These are phyloP conservation scores for Dactylonectria estremocensis DNA, from an alignment of 2,329 filamentous ascomycete species.

Conservation along the genomic window DNA sequence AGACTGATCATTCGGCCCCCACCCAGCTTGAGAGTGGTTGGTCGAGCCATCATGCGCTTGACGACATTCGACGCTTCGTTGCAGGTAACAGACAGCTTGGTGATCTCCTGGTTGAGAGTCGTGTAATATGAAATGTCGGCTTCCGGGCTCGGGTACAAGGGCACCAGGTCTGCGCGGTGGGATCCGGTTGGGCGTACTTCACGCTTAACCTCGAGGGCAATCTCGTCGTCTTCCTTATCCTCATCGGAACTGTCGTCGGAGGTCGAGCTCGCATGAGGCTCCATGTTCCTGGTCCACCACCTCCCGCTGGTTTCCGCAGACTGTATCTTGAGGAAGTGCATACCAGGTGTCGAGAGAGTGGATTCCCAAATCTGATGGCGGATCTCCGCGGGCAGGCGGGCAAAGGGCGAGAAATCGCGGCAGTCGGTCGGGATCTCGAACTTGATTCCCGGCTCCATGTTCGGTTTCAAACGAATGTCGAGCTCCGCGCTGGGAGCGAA, in stretches of 20 bases:
- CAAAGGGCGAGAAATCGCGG: slow-evolving; percentile 52
- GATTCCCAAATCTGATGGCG: slow-evolving; percentile 54
- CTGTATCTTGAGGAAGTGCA: slow-evolving; percentile 54
- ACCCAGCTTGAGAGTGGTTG: slow-evolving; percentile 44
- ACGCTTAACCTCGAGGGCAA: slow-evolving; percentile 42
- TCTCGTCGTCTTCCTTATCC: slow-evolving; percentile 38
- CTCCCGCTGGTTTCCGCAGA: slow-evolving; percentile 39
- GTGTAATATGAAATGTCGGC: slow-evolving; percentile 55
- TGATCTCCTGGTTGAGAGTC: slow-evolving; percentile 48
- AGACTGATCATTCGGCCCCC: slow-evolving; percentile 51
- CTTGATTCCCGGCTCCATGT: slow-evolving; percentile 39
- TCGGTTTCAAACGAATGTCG: slow-evolving; percentile 1
- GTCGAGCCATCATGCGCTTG: slow-evolving; percentile 38
- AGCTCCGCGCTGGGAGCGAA: not conserved
- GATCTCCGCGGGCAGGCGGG: slow-evolving; percentile 53
- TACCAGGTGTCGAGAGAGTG: slow-evolving; percentile 51
- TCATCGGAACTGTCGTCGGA: slow-evolving; percentile 30
- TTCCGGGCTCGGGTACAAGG: slow-evolving; percentile 46
- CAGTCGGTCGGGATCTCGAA: slow-evolving; percentile 52
- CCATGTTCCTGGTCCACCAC: slow-evolving; percentile 42
- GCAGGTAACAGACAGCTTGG: slow-evolving; percentile 47
- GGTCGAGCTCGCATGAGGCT: not conserved
- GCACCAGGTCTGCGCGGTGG: slow-evolving; percentile 41
- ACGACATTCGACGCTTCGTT: slow-evolving; percentile 46
- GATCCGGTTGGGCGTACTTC: slow-evolving; percentile 41